Base-by-base conservation (phyloP, 345 rosid species). In the Mercurialis annua region DNA sequence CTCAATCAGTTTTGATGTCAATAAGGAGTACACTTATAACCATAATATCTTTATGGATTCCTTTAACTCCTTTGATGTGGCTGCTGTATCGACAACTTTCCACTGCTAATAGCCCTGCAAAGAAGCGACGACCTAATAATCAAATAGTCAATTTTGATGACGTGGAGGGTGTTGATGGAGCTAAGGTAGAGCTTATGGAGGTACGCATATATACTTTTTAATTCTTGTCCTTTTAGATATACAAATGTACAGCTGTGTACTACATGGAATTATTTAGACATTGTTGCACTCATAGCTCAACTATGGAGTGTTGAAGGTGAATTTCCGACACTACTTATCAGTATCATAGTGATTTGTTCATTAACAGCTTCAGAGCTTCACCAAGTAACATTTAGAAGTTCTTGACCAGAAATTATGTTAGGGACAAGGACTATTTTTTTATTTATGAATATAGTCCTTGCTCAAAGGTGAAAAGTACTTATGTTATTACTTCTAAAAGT, bases 1-100 rank as follows among this genome's bases (percentile, higher is more conserved):
- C 97, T 59, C 98, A 89, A 55, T 89, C 96, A 27, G 83, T 74
- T 44, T 64, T 89, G 80, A 67, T 81, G 84, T 77, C 96, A 6
- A 78, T 93, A 76, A 86, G 97, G 80, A 80, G 49, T 77, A 75
- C 75, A 64, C 67, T 90, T 71, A 77, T 90, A 55, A 90, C 90
- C 1, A 83, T 93, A 30, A 86, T 90, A 31, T 76, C 91, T 70
- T 60, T 93, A 21, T 93, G 98, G 97, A 86, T 90, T 69, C 98
- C 97, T 49, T 78, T 93, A 36, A 86, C 83, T 6, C 98, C 98
- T 69, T 77, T 93, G 62, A 90, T 93, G 94, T 93, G 98, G 98
- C 92, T 90, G 75, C 85, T 93, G 60, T 87, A 93, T 68, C 91
- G 98, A 43, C 98, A 90, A 77, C 85, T 90, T 73, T 90, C 96